These are phyloP conservation scores for Dendrobium chrysotoxum DNA, from an alignment of 106 monocot genomes.

Conservation along the genomic window DNA sequence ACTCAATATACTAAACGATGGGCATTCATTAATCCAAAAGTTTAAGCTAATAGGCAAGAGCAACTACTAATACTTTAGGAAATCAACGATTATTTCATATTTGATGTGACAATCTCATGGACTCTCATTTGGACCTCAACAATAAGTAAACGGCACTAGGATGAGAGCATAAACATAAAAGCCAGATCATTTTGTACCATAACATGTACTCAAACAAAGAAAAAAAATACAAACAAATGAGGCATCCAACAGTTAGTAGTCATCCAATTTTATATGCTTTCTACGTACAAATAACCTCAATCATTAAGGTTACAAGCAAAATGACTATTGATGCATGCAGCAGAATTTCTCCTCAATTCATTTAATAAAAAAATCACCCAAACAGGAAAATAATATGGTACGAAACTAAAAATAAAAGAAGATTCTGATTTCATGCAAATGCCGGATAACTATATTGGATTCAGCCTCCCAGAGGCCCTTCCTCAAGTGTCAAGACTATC, in stretches of 20 bases:
- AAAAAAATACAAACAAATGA: neutral
- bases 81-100: no score
- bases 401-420: neutral
- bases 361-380: neutral
- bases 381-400: neutral
- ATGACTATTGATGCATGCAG: neutral
- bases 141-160: neutral
- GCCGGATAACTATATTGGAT: neutral
- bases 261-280: no score
- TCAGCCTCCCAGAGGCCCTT: neutral
- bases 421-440: neutral
- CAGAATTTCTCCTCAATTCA: neutral
- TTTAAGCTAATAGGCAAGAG: no score
- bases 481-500: neutral
- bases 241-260: no score
- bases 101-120: neutral
- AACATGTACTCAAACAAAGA: neutral
- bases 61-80: no score
- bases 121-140: neutral
- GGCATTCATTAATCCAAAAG: no score
- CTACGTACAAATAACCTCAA: neutral
- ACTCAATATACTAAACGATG: no score
- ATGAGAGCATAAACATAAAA: neutral
- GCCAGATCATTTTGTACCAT: neutral
- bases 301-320: neutral